These are phyloP conservation scores for Corynespora cassiicola DNA, from an alignment of 2,329 filamentous ascomycete species.

Conservation along the genomic window DNA sequence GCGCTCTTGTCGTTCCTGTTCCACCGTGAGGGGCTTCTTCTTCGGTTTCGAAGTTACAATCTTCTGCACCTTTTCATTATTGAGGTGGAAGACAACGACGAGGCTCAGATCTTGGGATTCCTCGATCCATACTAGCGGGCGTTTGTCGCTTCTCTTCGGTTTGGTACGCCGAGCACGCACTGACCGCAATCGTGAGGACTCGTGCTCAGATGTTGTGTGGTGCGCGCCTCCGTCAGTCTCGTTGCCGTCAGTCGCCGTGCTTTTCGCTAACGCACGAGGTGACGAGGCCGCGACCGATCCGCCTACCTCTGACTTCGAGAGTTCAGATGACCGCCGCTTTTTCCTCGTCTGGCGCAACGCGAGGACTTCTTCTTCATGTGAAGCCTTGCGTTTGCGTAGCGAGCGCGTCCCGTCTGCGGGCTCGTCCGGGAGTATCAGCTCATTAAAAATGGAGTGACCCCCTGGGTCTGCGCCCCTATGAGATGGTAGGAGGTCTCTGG, in stretches of 20 bases:
- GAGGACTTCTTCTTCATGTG: conserved; percentile 69
- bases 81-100: conserved; percentile 43
- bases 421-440: conserved; percentile 74
- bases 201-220: conserved; percentile 36
- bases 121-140: conserved; percentile 44
- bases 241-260: conserved; percentile 34
- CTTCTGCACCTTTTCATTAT: conserved; percentile 64
- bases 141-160: conserved; percentile 42
- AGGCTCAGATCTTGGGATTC: conserved; percentile 37
- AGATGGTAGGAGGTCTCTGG: conserved; percentile 74
- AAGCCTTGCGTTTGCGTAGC: conserved; percentile 84
- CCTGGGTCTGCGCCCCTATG: conserved; percentile 69
- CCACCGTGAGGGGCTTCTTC: conserved; percentile 43
- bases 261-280: conserved; percentile 33
- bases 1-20: conserved; percentile 38
- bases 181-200: conserved; percentile 35
- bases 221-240: conserved; percentile 36
- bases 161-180: conserved; percentile 39
- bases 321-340: conserved; percentile 47
- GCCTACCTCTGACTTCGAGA: conserved; percentile 38
- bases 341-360: conserved; percentile 49
- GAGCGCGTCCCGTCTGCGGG: conserved; percentile 78
- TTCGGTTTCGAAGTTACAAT: conserved; percentile 68
- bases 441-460: conserved; percentile 76
- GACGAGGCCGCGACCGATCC: conserved; percentile 36